Percentiles rank a stretch among this genome's conserved stretches.
These are phyloP conservation scores for Apiospora aurea DNA, from an alignment of 2,329 filamentous ascomycete genomes.

Conservation along the genomic window DNA sequence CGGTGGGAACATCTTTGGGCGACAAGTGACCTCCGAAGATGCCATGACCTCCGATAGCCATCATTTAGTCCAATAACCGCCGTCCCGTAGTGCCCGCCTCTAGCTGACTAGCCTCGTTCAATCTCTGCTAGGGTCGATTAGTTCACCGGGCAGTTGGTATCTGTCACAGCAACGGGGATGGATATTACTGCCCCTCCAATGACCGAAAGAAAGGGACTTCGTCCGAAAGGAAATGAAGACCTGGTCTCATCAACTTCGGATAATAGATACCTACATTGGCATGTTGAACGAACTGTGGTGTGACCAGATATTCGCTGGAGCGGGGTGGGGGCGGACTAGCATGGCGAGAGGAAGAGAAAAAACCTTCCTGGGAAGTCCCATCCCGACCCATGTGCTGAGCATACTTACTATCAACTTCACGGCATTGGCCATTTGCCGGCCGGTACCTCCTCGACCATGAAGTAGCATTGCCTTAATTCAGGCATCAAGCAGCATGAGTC, in stretches of 20 bases:
- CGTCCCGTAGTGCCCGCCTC: not conserved
- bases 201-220: conserved; percentile 2
- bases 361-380: conserved; percentile 9
- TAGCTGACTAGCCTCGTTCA: conserved; percentile 13
- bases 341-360: not conserved
- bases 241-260: conserved; percentile 5
- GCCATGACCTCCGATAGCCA: not conserved
- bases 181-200: not conserved
- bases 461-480: conserved; percentile 3
- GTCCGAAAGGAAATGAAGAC: conserved; percentile 10
- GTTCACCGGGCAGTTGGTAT: not conserved
- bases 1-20: not conserved
- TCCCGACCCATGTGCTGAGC: not conserved
- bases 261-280: conserved; percentile 6
- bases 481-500: conserved; percentile 9
- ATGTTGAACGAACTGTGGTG: conserved; percentile 19
- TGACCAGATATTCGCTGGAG: not conserved
- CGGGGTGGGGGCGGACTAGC: conserved; percentile 5
- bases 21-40: not conserved
- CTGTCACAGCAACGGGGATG: not conserved
- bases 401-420: not conserved
- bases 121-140: not conserved
- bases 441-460: not conserved
- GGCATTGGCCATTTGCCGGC: conserved; percentile 5
- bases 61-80: conserved; percentile 2